phyloP scores from a whole-genome alignment of 1,284 basidiomycete species.

The Schizophyllum commune region DNA sequence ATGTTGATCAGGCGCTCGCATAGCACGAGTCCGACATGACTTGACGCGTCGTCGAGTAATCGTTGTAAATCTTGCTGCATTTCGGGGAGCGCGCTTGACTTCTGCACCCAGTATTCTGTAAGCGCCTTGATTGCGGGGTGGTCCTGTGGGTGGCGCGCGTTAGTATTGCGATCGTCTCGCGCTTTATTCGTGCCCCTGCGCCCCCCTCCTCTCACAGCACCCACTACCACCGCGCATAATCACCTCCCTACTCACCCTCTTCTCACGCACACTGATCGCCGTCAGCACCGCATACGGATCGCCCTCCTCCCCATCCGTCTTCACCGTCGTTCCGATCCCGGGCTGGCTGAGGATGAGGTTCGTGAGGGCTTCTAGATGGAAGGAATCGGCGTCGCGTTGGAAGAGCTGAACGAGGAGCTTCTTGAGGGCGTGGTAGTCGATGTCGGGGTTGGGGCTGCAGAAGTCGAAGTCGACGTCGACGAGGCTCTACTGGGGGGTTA shows the following conservation, averaged over 20 bases:
- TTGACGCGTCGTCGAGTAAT: conserved; percentile 41
- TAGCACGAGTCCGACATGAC: conserved; percentile 73
- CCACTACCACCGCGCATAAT: background rate
- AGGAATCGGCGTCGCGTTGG: conserved; percentile 66
- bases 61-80: conserved; percentile 45
- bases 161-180: no score
- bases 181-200: no score
- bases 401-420: conserved; percentile 77
- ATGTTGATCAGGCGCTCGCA: conserved; percentile 88
- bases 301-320: conserved; percentile 83
- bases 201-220: no score
- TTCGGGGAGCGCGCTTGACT: conserved; percentile 33
- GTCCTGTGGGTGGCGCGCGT: conserved; percentile 17
- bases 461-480: conserved; percentile 89
- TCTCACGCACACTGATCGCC: conserved; percentile 73
- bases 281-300: conserved; percentile 85
- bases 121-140: conserved; percentile 67
- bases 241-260: conserved; percentile 47
- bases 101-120: conserved; percentile 58
- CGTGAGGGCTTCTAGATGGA: conserved; percentile 67
- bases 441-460: conserved; percentile 73
- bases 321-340: conserved; percentile 82
- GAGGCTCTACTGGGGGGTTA: conserved; percentile 25
- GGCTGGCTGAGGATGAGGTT: conserved; percentile 73
- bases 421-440: conserved; percentile 85